Conservation (phyloP, 768 basidiomycete genomes). For the Auriscalpium orientale region DNA sequence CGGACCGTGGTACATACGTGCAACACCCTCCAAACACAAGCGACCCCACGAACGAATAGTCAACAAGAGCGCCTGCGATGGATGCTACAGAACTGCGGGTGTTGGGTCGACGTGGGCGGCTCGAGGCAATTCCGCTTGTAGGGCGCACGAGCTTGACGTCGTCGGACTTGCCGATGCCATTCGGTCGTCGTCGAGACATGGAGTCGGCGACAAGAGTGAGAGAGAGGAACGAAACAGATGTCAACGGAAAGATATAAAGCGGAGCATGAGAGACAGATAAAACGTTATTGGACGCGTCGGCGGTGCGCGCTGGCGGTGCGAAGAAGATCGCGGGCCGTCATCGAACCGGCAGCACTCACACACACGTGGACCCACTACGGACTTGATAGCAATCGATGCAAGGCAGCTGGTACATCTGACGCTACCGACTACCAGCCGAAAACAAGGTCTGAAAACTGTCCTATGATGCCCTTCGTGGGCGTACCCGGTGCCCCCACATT, state of each 20-base stretch:
- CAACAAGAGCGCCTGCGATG: constrained; percentile 22
- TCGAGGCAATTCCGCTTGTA: neutral
- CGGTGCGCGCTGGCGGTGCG: neutral
- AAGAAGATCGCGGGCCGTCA: neutral
- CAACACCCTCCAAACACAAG: constrained; percentile 82
- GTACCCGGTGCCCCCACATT: constrained; percentile 19
- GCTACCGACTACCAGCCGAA: constrained; percentile 59
- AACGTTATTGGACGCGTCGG: neutral
- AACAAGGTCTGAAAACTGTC: constrained; percentile 72
- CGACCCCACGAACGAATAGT: constrained; percentile 38
- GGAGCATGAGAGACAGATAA: neutral
- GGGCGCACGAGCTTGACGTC: no score
- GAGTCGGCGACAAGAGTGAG: neutral
- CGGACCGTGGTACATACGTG: constrained; percentile 40
- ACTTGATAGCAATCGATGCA: neutral
- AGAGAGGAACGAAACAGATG: neutral
- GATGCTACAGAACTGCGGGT: neutral
- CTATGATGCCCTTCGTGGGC: constrained; percentile 53
- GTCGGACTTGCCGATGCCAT: no score
- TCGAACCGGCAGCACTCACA: no score
- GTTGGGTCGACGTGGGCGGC: neutral
- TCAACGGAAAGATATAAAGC: no score
- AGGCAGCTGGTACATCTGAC: neutral
- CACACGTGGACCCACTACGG: neutral
- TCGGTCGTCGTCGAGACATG: constrained; percentile 10